Evolutionary conservation across 1,139 yeast genomes (phyloP), one percentile per base, ranked within the genome.

Genomic region (Yamadazyma conglobata): DNA sequence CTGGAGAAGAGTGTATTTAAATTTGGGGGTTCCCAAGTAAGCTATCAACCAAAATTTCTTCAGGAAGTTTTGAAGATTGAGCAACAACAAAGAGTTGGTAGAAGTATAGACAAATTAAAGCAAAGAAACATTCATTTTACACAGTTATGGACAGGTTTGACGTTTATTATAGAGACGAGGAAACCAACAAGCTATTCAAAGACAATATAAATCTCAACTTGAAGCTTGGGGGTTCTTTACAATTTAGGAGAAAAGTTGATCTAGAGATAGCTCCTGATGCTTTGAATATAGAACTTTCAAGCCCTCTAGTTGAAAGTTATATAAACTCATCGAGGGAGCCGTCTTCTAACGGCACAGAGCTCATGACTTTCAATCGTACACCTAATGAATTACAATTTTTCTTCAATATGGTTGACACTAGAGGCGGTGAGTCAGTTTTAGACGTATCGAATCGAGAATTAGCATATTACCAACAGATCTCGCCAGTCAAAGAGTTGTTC

Each of bases 181-280:
- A 44, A 5, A 42, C 45, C 12, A 36, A 40, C 24, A 31, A 38
- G 13, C 14, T 40, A 17, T 28, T 33, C 15, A 34, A 35, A 20
- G 48, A 44, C 28, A 36, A 41, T 21, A 43, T 39, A 10, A 39
- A 37, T 20, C 29, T 43, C 10, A 32, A 30, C 16, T 28, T 44
- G 6, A 40, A 44, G 19, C 23, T 44, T 3, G 43, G 43, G 3
- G 47, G 48, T 10, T 32, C 41, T 24, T 28, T 39, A 12, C 24
- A 22, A 23, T 35, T 39, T 19, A 28, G 30, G 14, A 21, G 22
- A 10, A 15, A 10, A 4, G 14, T 20, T 6, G 10, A 10, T 10
- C 20, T 24, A 4, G n/a, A n/a, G n/a, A n/a, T n/a, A n/a, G n/a
- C n/a, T n/a, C n/a, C n/a, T n/a, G n/a, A n/a, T n/a, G 5, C 14